Percentiles rank a stretch among this genome's conserved stretches.
Conservation (phyloP, 139 green algal genomes). For the Klebsormidium nitens region DNA sequence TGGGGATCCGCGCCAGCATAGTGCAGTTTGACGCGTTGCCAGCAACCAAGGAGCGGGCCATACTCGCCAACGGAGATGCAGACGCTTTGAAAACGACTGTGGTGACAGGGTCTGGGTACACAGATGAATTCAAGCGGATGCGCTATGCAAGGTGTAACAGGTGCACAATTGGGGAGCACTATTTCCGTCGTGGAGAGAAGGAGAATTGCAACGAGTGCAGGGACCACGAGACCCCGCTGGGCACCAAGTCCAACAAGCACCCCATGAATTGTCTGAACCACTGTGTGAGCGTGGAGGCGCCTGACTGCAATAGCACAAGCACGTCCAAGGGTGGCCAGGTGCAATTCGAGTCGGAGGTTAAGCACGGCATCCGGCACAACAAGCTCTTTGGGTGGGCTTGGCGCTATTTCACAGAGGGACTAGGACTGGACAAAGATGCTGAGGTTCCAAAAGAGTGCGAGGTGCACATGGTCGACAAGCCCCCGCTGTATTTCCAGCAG, state of each 20-base stretch:
- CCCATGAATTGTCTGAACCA: background rate
- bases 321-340: background rate
- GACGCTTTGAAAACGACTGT: too few relatives aligned
- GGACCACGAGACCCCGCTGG: background rate
- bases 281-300: background rate
- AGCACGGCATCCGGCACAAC: slow-evolving; percentile 4
- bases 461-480: slow-evolving; percentile 8
- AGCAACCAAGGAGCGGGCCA: background rate
- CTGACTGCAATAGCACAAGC: background rate
- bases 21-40: slow-evolving; percentile 65
- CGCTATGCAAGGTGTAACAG: background rate
- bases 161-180: background rate
- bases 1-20: slow-evolving; percentile 59
- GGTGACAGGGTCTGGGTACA: background rate
- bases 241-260: background rate
- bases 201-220: background rate
- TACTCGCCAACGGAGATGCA: too few relatives aligned
- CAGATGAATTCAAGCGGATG: background rate
- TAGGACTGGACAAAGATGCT: background rate
- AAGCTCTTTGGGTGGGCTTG: slow-evolving; percentile 47
- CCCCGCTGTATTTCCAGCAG: slow-evolving; percentile 67
- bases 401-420: slow-evolving; percentile 35
- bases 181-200: background rate
- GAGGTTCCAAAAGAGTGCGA: background rate
- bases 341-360: background rate